A percentile compares a stretch with the other conserved stretches of the same genome.
phyloP scores from a whole-genome alignment of 2,329 filamentous ascomycete species.

The Apiospora kogelbergensis region DNA sequence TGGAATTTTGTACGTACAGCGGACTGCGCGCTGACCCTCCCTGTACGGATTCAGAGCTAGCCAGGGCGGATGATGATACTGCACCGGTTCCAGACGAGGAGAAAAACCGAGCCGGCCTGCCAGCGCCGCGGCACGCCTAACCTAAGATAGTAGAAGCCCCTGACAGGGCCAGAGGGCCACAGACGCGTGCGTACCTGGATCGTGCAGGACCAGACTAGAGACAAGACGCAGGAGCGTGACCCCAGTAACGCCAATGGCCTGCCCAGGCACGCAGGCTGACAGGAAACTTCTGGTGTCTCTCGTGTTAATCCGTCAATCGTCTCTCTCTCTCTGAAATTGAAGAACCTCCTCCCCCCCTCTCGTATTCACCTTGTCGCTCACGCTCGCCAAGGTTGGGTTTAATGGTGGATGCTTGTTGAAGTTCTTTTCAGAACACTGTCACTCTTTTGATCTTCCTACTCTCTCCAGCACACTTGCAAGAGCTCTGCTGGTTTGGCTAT shows the following conservation, averaged over 20 bases:
- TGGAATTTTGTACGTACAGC: not conserved
- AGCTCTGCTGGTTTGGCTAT: constrained; percentile 9
- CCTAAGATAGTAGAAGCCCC: constrained; percentile 2
- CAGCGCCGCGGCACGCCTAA: constrained; percentile 1
- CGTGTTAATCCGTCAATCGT: not conserved
- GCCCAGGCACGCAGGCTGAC: not conserved
- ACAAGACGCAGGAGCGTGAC: not conserved
- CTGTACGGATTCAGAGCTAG: not conserved
- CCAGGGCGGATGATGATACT: constrained; percentile 10
- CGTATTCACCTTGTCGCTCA: not conserved
- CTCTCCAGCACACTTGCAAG: constrained; percentile 12
- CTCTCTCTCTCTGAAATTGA: not conserved
- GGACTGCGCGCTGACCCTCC: not conserved
- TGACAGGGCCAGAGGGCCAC: not conserved
- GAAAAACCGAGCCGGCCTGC: not conserved
- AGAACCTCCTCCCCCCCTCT: not conserved
- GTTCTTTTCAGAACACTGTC: constrained; percentile 9
- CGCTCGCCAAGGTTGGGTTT: not conserved
- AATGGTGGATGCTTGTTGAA: not conserved
- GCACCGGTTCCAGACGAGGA: constrained; percentile 13
- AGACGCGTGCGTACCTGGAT: not conserved
- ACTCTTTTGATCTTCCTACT: constrained; percentile 12
- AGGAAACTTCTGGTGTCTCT: constrained; percentile 8
- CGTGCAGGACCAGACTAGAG: constrained; percentile 1
- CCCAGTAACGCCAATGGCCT: not conserved